These are phyloP conservation scores for Xanthoconium stramineum DNA, from an alignment of 768 basidiomycete species.

Conservation along the genomic window DNA sequence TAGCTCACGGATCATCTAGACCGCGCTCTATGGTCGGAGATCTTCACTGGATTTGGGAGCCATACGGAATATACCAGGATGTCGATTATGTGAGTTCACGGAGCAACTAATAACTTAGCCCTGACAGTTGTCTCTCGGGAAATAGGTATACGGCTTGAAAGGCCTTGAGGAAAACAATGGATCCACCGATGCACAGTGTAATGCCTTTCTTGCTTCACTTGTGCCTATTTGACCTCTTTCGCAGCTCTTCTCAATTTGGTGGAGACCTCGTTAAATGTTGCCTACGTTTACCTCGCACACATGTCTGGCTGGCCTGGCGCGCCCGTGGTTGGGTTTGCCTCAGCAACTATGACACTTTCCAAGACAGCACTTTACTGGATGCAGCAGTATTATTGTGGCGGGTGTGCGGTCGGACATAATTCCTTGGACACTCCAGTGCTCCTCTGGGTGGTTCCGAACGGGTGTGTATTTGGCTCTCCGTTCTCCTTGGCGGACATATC, in stretches of 20 bases:
- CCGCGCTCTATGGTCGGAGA: constrained; percentile 86
- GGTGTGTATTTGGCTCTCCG: constrained; percentile 42
- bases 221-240: neutral
- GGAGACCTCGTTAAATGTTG: constrained; percentile 71
- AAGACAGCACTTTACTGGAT: constrained; percentile 84
- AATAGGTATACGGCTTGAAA: constrained; percentile 68
- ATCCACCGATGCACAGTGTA: constrained; percentile 85
- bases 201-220: constrained; percentile 16
- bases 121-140: too few species aligned
- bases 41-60: constrained; percentile 89
- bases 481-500: neutral
- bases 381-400: constrained; percentile 77
- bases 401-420: constrained; percentile 78
- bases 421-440: constrained; percentile 43
- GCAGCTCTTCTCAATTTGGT: constrained; percentile 75
- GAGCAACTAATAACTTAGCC: too few species aligned
- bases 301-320: constrained; percentile 59
- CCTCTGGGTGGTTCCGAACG: constrained; percentile 77
- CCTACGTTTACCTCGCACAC: constrained; percentile 76
- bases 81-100: constrained; percentile 40
- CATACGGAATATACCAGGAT: constrained; percentile 77
- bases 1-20: constrained; percentile 34
- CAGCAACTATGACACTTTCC: constrained; percentile 73
- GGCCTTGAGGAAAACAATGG: constrained; percentile 66
- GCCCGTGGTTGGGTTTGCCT: constrained; percentile 69